phyloP scores from a whole-genome alignment of 208 protist genomes.

The Histomonas meleagridis region DNA sequence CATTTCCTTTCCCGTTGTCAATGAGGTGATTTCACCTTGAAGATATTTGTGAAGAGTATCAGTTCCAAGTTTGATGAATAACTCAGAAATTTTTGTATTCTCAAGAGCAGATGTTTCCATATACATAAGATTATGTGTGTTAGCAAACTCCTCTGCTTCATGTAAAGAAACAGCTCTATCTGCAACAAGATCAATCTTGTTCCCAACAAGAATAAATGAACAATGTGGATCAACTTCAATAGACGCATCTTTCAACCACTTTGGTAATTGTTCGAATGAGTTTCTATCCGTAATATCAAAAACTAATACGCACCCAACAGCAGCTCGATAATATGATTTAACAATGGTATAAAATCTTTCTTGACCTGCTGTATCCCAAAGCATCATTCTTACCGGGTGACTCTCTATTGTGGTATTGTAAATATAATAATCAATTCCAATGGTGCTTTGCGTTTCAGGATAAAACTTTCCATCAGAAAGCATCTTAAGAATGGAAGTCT shows the following conservation, averaged over 20 bases:
- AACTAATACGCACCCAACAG: background rate
- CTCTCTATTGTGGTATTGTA: background rate
- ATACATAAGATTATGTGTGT: background rate
- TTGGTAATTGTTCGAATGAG: background rate
- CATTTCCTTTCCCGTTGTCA: too few species aligned
- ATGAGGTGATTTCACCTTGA: background rate
- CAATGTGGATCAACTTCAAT: slow-evolving; percentile 21
- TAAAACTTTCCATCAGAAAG: background rate
- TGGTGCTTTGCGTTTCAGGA: background rate
- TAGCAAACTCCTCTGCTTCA: slow-evolving; percentile 21
- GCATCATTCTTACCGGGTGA: slow-evolving; percentile 19
- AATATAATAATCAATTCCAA: slow-evolving; percentile 32
- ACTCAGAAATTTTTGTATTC: background rate
- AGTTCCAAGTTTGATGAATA: background rate
- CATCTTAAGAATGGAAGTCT: slow-evolving; percentile 4
- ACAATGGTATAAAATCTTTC: slow-evolving; percentile 30
- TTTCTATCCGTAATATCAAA: slow-evolving; percentile 36
- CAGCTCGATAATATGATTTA: background rate
- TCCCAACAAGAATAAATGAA: background rate
- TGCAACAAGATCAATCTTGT: background rate
- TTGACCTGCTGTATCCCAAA: slow-evolving; percentile 33
- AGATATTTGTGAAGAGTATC: background rate
- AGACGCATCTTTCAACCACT: background rate
- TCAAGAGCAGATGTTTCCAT: background rate
- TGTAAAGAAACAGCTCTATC: background rate